Percentiles rank a stretch among this genome's conserved stretches.
phyloP scores from a whole-genome alignment of 2,329 filamentous ascomycete genomes.

The Neoscytalidium dimidiatum region DNA sequence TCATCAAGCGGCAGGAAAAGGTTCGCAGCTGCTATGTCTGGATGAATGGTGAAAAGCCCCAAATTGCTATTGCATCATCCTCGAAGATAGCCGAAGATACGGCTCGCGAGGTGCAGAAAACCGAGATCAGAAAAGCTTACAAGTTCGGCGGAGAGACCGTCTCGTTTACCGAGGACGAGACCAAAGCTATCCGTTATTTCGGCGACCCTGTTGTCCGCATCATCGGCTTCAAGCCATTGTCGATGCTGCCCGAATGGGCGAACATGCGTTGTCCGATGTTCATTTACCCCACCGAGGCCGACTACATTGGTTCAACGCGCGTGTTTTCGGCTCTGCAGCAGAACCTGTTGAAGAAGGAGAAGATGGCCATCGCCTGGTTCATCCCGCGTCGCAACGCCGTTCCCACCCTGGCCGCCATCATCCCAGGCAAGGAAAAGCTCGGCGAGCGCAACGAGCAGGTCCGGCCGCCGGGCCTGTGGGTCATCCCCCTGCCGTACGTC shows the following conservation, averaged over 20 bases:
- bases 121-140: slow-evolving; percentile 86
- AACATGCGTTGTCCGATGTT: slow-evolving; percentile 85
- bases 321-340: slow-evolving; percentile 91
- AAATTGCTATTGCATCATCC: slow-evolving; percentile 76
- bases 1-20: slow-evolving; percentile 81
- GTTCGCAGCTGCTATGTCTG: slow-evolving; percentile 85
- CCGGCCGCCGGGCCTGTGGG: slow-evolving; percentile 82
- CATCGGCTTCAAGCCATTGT: slow-evolving; percentile 87
- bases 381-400: slow-evolving; percentile 78
- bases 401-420: slow-evolving; percentile 76
- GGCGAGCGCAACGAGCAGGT: slow-evolving; percentile 67
- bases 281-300: slow-evolving; percentile 90
- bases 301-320: slow-evolving; percentile 85
- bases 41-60: slow-evolving; percentile 79
- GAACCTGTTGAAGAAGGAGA: slow-evolving; percentile 77
- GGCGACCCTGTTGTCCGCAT: slow-evolving; percentile 82
- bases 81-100: slow-evolving; percentile 77
- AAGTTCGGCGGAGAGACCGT: slow-evolving; percentile 93
- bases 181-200: slow-evolving; percentile 75
- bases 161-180: slow-evolving; percentile 81
- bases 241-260: slow-evolving; percentile 76
- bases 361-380: slow-evolving; percentile 87
- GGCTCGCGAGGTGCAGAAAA: slow-evolving; percentile 73
- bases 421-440: slow-evolving; percentile 70
- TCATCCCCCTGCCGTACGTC: slow-evolving; percentile 82